phyloP scores from a whole-genome alignment of 768 basidiomycete species.

The Phlegmacium glaucopus region DNA sequence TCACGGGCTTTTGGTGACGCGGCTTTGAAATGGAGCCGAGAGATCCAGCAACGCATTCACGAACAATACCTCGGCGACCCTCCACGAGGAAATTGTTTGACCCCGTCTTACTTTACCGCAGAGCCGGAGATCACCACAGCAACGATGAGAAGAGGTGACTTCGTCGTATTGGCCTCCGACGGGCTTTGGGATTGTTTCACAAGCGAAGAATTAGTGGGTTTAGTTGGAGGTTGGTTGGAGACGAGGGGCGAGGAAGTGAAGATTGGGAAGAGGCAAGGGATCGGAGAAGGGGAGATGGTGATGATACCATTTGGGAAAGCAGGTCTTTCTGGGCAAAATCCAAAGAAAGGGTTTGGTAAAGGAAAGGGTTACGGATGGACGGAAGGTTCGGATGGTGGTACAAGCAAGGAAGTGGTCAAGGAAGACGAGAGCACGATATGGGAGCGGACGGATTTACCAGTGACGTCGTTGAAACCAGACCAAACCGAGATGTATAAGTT shows the following conservation, averaged over 20 bases:
- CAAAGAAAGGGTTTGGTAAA: neutral
- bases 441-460: constrained; percentile 27
- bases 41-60: constrained; percentile 31
- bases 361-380: neutral
- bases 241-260: constrained; percentile 10
- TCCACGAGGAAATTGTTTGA: constrained; percentile 29
- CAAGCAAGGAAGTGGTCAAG: too few species aligned
- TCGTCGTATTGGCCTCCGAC: constrained; percentile 52
- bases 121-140: constrained; percentile 47
- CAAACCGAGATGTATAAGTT: constrained; percentile 32
- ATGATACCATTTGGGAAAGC: neutral
- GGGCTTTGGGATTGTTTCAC: constrained; percentile 55
- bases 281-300: neutral
- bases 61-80: constrained; percentile 31
- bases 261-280: neutral
- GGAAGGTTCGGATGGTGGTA: neutral
- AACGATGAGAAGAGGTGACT: constrained; percentile 44
- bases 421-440: constrained; percentile 3
- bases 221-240: constrained; percentile 26
- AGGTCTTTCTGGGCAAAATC: neutral
- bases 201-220: constrained; percentile 51
- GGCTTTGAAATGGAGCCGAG: constrained; percentile 39
- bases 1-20: constrained; percentile 47
- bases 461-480: constrained; percentile 23
- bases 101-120: constrained; percentile 57